Conservation (phyloP, 2,329 filamentous ascomycete species). For the Paracoccidioides brasiliensis region DNA sequence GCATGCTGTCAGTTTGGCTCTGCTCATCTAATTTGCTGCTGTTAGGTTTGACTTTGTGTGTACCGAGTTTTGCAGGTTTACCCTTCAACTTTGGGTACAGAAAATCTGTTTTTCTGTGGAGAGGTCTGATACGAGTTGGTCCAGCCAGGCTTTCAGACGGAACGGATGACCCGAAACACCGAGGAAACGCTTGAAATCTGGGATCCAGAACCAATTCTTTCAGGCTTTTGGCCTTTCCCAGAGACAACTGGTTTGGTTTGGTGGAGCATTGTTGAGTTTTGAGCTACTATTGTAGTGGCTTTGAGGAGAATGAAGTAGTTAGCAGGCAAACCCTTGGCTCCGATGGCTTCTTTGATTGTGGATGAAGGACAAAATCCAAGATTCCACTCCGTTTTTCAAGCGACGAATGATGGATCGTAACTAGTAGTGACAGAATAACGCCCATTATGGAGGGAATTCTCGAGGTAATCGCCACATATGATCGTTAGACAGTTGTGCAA, state of each 20-base stretch:
- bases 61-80: too few species aligned
- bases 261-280: background rate
- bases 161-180: background rate
- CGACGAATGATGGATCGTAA: background rate
- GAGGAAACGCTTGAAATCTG: background rate
- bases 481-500: background rate
- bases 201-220: background rate
- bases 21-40: too few species aligned
- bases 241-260: background rate
- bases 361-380: background rate
- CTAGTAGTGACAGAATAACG: background rate
- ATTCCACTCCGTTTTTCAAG: background rate
- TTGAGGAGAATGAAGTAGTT: background rate
- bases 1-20: too few species aligned
- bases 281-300: conserved; percentile 1
- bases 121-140: background rate
- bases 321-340: background rate
- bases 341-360: background rate
- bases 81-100: too few species aligned
- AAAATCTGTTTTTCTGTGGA: too few species aligned
- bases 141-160: background rate
- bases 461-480: background rate
- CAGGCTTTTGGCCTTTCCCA: background rate
- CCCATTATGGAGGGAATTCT: background rate
- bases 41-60: too few species aligned